These are phyloP conservation scores for Aspergillus bridgeri DNA, from an alignment of 495 filamentous ascomycete species.

Conservation along the genomic window DNA sequence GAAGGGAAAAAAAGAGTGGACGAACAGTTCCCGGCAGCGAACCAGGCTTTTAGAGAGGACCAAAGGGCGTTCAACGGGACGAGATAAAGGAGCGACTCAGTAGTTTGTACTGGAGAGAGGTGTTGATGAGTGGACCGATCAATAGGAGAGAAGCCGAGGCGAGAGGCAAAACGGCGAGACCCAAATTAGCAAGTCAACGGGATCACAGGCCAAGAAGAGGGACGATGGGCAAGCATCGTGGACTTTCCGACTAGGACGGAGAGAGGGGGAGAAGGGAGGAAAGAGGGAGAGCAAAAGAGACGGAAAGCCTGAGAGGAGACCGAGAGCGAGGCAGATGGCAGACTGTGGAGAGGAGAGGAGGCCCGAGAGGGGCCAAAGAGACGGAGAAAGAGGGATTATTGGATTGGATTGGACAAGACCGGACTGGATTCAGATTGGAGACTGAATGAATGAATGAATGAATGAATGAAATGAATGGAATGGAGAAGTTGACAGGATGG, in stretches of 20 bases:
- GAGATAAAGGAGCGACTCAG: constrained; percentile 10
- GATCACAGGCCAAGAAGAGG: constrained; percentile 8
- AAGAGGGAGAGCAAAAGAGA: neutral
- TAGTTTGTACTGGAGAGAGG: neutral
- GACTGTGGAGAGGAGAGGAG: neutral
- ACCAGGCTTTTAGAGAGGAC: constrained; percentile 7
- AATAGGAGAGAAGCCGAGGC: constrained; percentile 1
- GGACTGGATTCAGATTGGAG: too few species aligned
- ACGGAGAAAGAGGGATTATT: too few species aligned
- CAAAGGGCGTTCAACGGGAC: neutral
- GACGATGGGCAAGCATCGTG: constrained; percentile 22
- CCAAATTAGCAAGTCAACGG: constrained; percentile 8
- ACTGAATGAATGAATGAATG: neutral
- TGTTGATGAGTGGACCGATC: neutral
- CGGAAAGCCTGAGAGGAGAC: too few species aligned
- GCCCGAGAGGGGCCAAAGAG: neutral
- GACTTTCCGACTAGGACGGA: constrained; percentile 3
- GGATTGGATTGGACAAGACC: too few species aligned
- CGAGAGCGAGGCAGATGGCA: too few species aligned
- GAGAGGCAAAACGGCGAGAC: neutral
- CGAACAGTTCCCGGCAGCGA: constrained; percentile 13
- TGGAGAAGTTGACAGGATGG: neutral
- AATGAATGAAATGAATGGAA: neutral
- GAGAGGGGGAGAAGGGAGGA: neutral
- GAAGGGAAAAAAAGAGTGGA: constrained; percentile 10